Percentiles rank a stretch among this genome's conserved stretches.
phyloP scores from a whole-genome alignment of 345 rosid species.

The Anastatica hierochuntica region DNA sequence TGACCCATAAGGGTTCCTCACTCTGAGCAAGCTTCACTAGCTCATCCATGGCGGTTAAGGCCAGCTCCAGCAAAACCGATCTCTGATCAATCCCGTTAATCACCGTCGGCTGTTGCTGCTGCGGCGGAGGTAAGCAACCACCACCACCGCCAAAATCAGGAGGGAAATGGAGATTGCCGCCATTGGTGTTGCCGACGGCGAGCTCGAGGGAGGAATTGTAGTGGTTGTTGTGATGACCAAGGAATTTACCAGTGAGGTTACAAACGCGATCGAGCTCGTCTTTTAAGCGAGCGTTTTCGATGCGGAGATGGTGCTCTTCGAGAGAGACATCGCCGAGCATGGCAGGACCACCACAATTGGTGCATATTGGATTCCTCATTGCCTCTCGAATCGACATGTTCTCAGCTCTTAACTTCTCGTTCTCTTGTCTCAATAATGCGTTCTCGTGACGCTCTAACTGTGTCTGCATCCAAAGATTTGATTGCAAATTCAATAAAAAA shows the following conservation, averaged over 20 bases:
- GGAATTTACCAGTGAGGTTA: slow-evolving; percentile 81
- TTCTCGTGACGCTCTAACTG: slow-evolving; percentile 95
- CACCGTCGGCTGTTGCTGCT: slow-evolving; percentile 31
- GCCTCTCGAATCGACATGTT: slow-evolving; percentile 94
- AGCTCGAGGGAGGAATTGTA: slow-evolving; percentile 66
- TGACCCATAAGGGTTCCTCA: slow-evolving; percentile 52
- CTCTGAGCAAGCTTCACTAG: slow-evolving; percentile 45
- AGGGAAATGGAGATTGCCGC: slow-evolving; percentile 27
- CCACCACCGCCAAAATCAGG: slow-evolving; percentile 20
- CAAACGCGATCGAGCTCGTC: slow-evolving; percentile 85
- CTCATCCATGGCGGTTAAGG: slow-evolving; percentile 60
- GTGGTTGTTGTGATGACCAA: slow-evolving; percentile 43
- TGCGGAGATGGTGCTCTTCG: slow-evolving; percentile 85
- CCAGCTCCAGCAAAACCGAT: slow-evolving; percentile 76
- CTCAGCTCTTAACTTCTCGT: slow-evolving; percentile 84
- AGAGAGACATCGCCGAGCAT: slow-evolving; percentile 73
- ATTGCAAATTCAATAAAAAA: not conserved
- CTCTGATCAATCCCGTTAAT: slow-evolving; percentile 49
- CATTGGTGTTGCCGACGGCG: slow-evolving; percentile 47
- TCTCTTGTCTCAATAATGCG: slow-evolving; percentile 75
- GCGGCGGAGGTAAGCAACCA: slow-evolving; percentile 19
- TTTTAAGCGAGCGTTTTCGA: slow-evolving; percentile 81
- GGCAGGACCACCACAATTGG: slow-evolving; percentile 84
- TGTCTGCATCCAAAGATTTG: slow-evolving; percentile 32
- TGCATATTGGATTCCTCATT: slow-evolving; percentile 82